Evolutionary conservation across 2,329 filamentous ascomycete species (phyloP), one percentile per base, ranked within the genome.

Genomic region (Rhexocercosporidium sp.): DNA sequence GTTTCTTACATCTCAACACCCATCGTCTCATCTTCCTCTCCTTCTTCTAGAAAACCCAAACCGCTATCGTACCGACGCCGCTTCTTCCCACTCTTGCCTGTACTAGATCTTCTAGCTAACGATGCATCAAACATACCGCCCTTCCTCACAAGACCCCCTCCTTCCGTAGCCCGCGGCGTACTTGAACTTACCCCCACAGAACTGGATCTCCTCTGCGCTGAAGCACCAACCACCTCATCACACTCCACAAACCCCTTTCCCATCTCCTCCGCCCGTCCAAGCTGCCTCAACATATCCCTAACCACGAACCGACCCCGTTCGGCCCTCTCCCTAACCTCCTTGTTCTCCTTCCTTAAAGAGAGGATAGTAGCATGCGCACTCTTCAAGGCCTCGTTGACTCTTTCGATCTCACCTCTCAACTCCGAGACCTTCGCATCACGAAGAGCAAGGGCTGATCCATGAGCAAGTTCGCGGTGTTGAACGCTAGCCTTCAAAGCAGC

Each of bases 11-110:
- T 8, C 41, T 46, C 56, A 46, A 46, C 54, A n/a, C 25, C 31
- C 57, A 56, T 56, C 59, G 57, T 53, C 49, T 41, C 57, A 39
- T 59, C 64, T 22, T 62, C 72, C n/a, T 73, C 72, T 44, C 83
- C 82, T 41, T 86, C 85, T 72, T 86, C 84, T 74, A 87, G 70
- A 27, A 88, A 78, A 0, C 85, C 85, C 59, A 88, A 72, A 0
- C 86, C 86, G 63, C 84, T 87, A 74, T 88, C 86, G 69, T 83
- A 81, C 66, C 81, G 79, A 66, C 84, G 81, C 66, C 79, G 79
- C 78, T 82, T 85, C 71, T 69, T 79, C 44, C 59, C 65, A 31
- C 53, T 66, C 25, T 56, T 62, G n/a, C 63, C 67, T 4, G 75
- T 75, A 56, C 77, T 77, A 2, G 73, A 75, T 56, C 71, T 70